A percentile compares a stretch with the other conserved stretches of the same genome.
Evolutionary conservation across 352 stramenopile species (phyloP).

Genomic region (Phytophthora sansomeana): DNA sequence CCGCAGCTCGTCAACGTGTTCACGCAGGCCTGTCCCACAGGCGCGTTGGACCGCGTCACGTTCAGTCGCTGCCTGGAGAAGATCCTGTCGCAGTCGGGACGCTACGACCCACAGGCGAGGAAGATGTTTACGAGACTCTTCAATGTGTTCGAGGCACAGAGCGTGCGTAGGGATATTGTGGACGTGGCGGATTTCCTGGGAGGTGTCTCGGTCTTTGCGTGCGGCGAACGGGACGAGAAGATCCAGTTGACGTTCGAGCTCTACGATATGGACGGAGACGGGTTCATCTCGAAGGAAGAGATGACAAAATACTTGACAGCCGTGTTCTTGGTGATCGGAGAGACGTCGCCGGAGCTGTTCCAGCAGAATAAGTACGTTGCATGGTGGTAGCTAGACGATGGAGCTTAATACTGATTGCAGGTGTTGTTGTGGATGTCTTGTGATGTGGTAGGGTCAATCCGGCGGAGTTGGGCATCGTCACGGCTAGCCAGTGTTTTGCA

Average conservation of each 20-base stretch:
- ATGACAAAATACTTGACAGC: conserved; percentile 90
- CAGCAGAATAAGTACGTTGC: conserved; percentile 66
- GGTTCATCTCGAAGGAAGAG: conserved; percentile 83
- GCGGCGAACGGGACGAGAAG: conserved; percentile 85
- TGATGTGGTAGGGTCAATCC: conserved; percentile 56
- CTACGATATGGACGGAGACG: conserved; percentile 86
- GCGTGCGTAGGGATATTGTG: conserved; percentile 54
- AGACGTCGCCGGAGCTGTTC: conserved; percentile 76
- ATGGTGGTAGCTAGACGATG: background rate
- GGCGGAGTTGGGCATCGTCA: conserved; percentile 70
- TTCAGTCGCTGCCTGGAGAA: conserved; percentile 83
- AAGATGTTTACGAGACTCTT: conserved; percentile 87
- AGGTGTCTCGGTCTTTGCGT: conserved; percentile 84
- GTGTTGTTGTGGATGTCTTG: background rate
- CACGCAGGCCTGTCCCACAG: conserved; percentile 76
- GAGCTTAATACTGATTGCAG: conserved; percentile 6
- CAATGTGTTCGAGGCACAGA: conserved; percentile 75
- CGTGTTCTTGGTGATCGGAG: conserved; percentile 84
- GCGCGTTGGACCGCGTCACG: conserved; percentile 70
- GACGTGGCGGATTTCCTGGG: conserved; percentile 86
- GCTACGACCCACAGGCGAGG: conserved; percentile 72
- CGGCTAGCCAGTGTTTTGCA: conserved; percentile 76
- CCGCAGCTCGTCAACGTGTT: conserved; percentile 88
- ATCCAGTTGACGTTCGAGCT: conserved; percentile 87
- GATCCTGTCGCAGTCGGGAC: conserved; percentile 80